Percentiles rank a stretch among this genome's conserved stretches.
phyloP scores from a whole-genome alignment of 2,329 filamentous ascomycete species.

The Fusarium tanahbumbuense region DNA sequence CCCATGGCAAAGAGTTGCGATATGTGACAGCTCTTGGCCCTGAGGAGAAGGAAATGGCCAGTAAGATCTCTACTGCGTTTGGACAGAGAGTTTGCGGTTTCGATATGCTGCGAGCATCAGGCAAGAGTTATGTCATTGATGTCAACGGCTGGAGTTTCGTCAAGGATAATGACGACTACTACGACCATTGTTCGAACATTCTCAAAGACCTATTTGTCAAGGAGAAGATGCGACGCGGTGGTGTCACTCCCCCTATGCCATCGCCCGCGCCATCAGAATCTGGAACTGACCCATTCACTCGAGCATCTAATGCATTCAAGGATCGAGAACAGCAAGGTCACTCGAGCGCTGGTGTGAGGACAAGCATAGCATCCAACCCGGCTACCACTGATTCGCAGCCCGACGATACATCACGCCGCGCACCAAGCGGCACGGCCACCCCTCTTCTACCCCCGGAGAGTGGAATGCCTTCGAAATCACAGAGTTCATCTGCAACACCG shows the following conservation, averaged over 20 bases:
- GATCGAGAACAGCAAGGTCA: constrained; percentile 52
- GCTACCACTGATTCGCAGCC: constrained; percentile 43
- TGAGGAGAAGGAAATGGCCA: constrained; percentile 86
- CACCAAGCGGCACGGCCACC: constrained; percentile 48
- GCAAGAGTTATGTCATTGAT: constrained; percentile 96
- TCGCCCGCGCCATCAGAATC: constrained; percentile 61
- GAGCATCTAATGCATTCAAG: constrained; percentile 50
- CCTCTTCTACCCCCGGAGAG: constrained; percentile 49
- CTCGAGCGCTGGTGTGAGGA: constrained; percentile 43
- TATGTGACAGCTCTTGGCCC: constrained; percentile 88
- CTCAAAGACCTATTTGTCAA: constrained; percentile 88
- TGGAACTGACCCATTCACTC: constrained; percentile 57
- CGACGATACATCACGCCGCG: constrained; percentile 40
- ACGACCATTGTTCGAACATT: constrained; percentile 89
- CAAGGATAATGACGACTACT: constrained; percentile 99
- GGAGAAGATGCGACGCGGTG: constrained; percentile 74
- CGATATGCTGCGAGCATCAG: constrained; percentile 86
- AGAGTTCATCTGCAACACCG: constrained; percentile 53
- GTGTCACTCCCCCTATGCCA: constrained; percentile 68
- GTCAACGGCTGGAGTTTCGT: constrained; percentile 99
- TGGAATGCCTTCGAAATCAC: constrained; percentile 48
- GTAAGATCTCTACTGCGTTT: constrained; percentile 90
- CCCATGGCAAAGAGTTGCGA: constrained; percentile 94
- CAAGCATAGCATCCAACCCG: constrained; percentile 42
- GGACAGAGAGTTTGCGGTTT: constrained; percentile 97